Conservation (phyloP, 345 rosid genomes). For the Salix udensis region DNA sequence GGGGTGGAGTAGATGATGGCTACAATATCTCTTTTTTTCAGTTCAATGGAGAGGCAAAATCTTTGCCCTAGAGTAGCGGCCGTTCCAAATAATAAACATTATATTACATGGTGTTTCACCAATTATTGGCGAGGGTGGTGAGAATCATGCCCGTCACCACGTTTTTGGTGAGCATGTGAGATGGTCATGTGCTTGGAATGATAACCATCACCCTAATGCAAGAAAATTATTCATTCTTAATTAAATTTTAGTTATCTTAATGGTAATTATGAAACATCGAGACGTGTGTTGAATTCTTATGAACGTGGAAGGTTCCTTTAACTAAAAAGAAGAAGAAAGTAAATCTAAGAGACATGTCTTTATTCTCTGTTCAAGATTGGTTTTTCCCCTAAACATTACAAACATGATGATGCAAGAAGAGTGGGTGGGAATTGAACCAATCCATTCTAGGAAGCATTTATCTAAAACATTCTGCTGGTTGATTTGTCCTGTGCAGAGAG, state of each 20-base stretch:
- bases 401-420: constrained; percentile 4
- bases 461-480: not conserved
- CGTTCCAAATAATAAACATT: not conserved
- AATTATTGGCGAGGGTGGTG: constrained; percentile 29
- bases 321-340: not conserved
- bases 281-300: not conserved
- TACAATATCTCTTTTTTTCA: not conserved
- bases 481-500: constrained; percentile 1
- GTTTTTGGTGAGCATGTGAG: constrained; percentile 12
- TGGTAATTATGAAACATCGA: not conserved
- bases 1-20: not conserved
- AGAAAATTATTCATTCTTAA: not conserved
- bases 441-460: not conserved
- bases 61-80: not conserved
- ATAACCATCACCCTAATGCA: not conserved
- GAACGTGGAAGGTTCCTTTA: constrained; percentile 5
- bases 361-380: not conserved
- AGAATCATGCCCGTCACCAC: constrained; percentile 16
- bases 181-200: constrained; percentile 6
- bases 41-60: not conserved
- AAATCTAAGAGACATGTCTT: not conserved
- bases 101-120: constrained; percentile 1
- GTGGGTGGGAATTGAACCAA: not conserved
- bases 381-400: constrained; percentile 6
- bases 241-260: not conserved